These are phyloP conservation scores for Phyllostachys edulis DNA, from an alignment of 176 grass and related monocot genomes.

Conservation along the genomic window DNA sequence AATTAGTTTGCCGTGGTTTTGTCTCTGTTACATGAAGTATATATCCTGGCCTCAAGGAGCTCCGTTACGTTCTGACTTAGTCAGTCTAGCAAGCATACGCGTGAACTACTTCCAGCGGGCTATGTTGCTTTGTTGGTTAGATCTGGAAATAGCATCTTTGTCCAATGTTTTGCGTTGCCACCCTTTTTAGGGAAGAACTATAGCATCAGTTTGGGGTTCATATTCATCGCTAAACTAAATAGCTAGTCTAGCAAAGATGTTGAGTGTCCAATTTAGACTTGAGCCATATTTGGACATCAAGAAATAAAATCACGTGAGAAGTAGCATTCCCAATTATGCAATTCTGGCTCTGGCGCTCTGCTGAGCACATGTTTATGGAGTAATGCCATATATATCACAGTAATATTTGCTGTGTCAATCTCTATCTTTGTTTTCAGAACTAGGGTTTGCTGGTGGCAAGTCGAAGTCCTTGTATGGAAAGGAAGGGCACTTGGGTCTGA, in stretches of 20 bases:
- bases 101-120: slow-evolving; percentile 6
- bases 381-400: slow-evolving; percentile 33
- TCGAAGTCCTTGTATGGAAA: slow-evolving; percentile 88
- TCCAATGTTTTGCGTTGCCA: not conserved
- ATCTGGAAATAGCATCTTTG: not conserved
- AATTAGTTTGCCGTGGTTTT: slow-evolving; percentile 1
- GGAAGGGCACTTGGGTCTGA: slow-evolving; percentile 82
- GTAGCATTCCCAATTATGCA: slow-evolving; percentile 22
- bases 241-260: slow-evolving; percentile 10
- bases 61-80: not conserved
- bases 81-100: not conserved
- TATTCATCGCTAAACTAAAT: not conserved
- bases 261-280: slow-evolving; percentile 32
- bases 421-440: slow-evolving; percentile 69
- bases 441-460: slow-evolving; percentile 89
- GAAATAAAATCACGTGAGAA: slow-evolving; percentile 20
- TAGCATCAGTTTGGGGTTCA: not conserved
- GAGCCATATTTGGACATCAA: slow-evolving; percentile 18
- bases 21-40: slow-evolving; percentile 18
- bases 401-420: slow-evolving; percentile 49
- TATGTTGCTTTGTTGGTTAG: slow-evolving; percentile 1
- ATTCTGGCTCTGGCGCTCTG: slow-evolving; percentile 28
- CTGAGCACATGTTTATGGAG: slow-evolving; percentile 34
- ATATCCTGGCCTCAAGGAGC: slow-evolving; percentile 7
- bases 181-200: not conserved